Base-by-base conservation (phyloP, 2,329 filamentous ascomycete species). In the Xylaria multiplex region DNA sequence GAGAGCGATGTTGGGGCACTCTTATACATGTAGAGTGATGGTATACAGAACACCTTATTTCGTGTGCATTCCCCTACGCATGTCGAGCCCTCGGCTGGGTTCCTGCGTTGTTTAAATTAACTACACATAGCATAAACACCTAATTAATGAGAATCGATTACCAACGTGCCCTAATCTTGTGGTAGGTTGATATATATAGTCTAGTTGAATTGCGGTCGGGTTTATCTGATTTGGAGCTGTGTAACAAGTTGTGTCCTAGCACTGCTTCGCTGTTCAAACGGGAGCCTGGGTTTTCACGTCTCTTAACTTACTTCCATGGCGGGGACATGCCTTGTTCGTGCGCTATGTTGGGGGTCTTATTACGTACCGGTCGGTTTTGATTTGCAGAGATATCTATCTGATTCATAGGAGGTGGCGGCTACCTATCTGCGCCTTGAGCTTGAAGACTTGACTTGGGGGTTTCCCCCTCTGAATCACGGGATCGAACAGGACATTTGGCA, bases 111-210 rank as follows among this genome's bases (percentile, higher is more conserved):
- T 40, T 60, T 40, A 27, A 16, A 14, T 40, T 55, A 48, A 46
- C 37, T 50, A 58, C 35, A 64, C 22, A 11, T 56, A 49, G 30
- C 45, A 45, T 57, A 50, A 46, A 60, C 53, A 32, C 16, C 4
- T 61, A 65, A 65, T 65, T 42, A 53, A 57, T 56, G 37, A 61
- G 56, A 40, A 32, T n/a, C 30, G 50, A 64, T 64, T 37, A 56
- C 9, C n/a, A 35, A 35, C 13, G 11, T n/a, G 19, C 27, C 13
- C 24, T 24, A 14, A 14, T 27, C 3, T 14, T 2, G 40, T 40
- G 30, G 19, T 13, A 13, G 13, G 13, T 40, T 35, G 37, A 19
- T 43, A 43, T 43, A 43, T n/a, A 43, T 48, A 13, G 24, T 11
- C n/a, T 22, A 6, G 57, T 16, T 35, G 3, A n/a, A 30, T 35